Evolutionary conservation across 2,329 filamentous ascomycete species (phyloP), one percentile per base, ranked within the genome.

Genomic region (Trichoderma oligosporum): DNA sequence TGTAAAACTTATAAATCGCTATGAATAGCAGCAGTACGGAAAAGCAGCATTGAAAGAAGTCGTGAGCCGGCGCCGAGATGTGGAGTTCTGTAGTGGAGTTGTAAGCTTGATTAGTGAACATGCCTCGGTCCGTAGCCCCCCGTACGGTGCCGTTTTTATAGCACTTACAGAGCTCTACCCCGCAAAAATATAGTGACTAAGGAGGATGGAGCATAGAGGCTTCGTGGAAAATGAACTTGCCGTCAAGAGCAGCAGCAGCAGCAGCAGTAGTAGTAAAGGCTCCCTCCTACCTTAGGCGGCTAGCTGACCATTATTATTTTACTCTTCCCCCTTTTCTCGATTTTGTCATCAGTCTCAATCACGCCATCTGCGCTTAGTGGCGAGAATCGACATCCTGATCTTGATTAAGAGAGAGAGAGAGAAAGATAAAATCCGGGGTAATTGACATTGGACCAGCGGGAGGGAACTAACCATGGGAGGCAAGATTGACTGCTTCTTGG

Each of bases 401-500:
- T 44, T 16, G 9, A n/a, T 4, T 6, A 29, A 22, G 24, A 1
- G n/a, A n/a, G n/a, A n/a, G n/a, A n/a, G n/a, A n/a, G n/a, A 27
- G 24, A 29, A 36, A 24, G 18, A 36, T 36, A 35, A 53, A 53
- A 53, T 44, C 39, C 25, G 49, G 39, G 49, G 49, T 18, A 36
- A 35, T 18, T 16, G 33, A 14, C 20, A 12, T n/a, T 35, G n/a
- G 25, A 52, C 25, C 29, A 41, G 38, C 25, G 48, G 18, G n/a
- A 12, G 2, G 14, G 25, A 27, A 4, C 9, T 11, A 35, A 46
- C 22, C 42, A 87, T 88, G 84, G 76, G 80, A n/a, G 53, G 33
- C 54, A 79, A 79, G 56, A 87, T 89, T 62, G 83, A 86, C 61
- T 80, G 78, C 48, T 89, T 87, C 66, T 61, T 89, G 56, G 86